Base-by-base conservation (phyloP, 2,329 filamentous ascomycete genomes). In the Botrytis paeoniae region DNA sequence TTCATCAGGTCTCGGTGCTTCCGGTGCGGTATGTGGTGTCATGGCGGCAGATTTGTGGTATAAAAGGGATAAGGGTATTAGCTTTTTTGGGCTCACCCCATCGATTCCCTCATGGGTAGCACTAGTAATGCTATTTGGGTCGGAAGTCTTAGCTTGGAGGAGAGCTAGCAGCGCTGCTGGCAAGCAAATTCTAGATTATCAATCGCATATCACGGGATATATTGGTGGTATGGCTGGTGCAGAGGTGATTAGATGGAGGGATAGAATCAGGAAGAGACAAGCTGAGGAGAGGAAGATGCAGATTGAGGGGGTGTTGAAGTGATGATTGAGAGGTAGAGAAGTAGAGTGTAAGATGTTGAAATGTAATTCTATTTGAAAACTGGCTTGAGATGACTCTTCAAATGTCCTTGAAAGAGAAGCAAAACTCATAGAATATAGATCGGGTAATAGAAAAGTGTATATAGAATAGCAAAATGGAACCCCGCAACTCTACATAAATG, bases 21-120 rank as follows among this genome's bases (percentile, higher is more conserved):
- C 90, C 10, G 91, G 89, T 18, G 88, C 88, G 51, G 83, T 91
- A 8, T 86, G 88, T 75, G 91, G 91, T 35, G 78, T 93, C 35
- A 80, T 87, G 12, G 86, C 86, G 2, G 89, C 89, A 1, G 92
- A 89, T 80, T 88, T 91, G 77, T 89, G 87, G 85, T 81, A 87
- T 75, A 86, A 90, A 78, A 82, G 84, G 70, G 83, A 84, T 73
- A 87, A 90, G 60, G 84, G 85, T 54, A 88, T 91, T 81, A 86
- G 85, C 79, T 80, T 91, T 70, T 81, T 90, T 41, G 87, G 86
- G 1, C 63, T 76, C 14, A 82, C 89, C 74, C 89, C 88, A 20
- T 84, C 86, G n/a, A 84, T 89, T 16, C 85, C 88, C 72, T 87
- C 87, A 0, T 82, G 89, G 20, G 84, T 84, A 2, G 85, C 89